Evolutionary conservation across 2,329 filamentous ascomycete genomes (phyloP), one percentile per base, ranked within the genome.

Genomic region (Aspergillus spinulosporus): DNA sequence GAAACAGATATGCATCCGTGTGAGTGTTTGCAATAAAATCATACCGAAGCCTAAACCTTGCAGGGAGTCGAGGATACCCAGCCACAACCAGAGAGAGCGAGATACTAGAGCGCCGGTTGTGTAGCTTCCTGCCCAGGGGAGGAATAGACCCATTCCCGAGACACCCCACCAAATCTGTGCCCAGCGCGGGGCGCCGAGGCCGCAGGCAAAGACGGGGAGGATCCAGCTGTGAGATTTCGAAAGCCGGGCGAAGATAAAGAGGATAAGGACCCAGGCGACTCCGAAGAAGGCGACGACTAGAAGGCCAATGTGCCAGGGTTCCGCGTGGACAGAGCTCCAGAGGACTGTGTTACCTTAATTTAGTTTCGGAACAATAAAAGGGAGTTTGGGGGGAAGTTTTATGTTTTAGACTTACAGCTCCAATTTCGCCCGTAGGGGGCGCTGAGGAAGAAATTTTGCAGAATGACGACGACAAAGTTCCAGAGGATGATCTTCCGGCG

Each of bases 21-120:
- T 87, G 62, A 87, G 70, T 0, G 85, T 88, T 66, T 86, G 84
- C 40, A 88, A 71, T 4, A 88, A 74, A 51, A 88, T 83, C 84
- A 88, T 88, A 52, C 85, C 85, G 52, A 88, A 81, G 2, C 86
- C 85, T 1, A 88, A 80, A 39, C 84, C 84, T 67, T 88, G 86
- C 5, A 88, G 72, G 8, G 82, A 78, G 63, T 88, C 85, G 7
- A 88, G 74, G 3, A 87, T 78, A 37, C 85, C 85, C 0, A 88
- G 79, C 85, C 85, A 88, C 7, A 88, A 76, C 85, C 85, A 88
- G 3, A 88, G 70, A 53, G 76, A 73, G 36, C 85, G 77, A 1
- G 82, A 82, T 6, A 84, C 70, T 0, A 88, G 67, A 0, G 85
- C 82, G 3, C 81, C 79, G 5, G 79, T 76, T 0, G 82, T 70